phyloP scores from a whole-genome alignment of 2,329 filamentous ascomycete species.

The Epichloe sylvatica region DNA sequence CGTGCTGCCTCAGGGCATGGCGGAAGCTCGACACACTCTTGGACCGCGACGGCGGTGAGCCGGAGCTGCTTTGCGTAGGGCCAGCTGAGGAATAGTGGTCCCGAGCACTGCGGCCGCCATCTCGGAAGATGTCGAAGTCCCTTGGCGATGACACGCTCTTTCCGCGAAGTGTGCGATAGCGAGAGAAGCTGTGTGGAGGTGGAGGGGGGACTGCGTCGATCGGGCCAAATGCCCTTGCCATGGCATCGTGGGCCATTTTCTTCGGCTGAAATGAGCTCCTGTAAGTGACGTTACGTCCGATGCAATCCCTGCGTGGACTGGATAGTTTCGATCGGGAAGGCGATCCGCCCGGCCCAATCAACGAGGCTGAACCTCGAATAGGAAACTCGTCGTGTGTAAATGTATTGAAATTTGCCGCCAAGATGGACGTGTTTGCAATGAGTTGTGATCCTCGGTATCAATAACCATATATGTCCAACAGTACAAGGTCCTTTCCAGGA shows the following conservation, averaged over 20 bases:
- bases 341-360: background rate
- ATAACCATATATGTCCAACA: no score
- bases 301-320: background rate
- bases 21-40: conserved; percentile 8
- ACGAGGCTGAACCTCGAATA: background rate
- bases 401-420: background rate
- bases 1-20: background rate
- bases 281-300: background rate
- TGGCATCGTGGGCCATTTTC: conserved; percentile 4
- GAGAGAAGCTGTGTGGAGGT: conserved; percentile 14
- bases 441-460: background rate
- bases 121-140: conserved; percentile 18
- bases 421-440: background rate
- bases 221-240: conserved; percentile 2
- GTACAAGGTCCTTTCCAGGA: background rate
- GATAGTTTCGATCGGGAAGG: background rate
- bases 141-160: conserved; percentile 21
- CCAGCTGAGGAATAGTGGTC: background rate
- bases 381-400: background rate
- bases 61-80: background rate
- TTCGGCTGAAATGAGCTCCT: background rate
- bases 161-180: conserved; percentile 20
- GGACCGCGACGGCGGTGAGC: conserved; percentile 6
- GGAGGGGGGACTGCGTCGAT: conserved; percentile 10
- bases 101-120: conserved; percentile 4